Evolutionary conservation across 257 asterid genomes (phyloP).

Genomic region (Rhazya stricta): DNA sequence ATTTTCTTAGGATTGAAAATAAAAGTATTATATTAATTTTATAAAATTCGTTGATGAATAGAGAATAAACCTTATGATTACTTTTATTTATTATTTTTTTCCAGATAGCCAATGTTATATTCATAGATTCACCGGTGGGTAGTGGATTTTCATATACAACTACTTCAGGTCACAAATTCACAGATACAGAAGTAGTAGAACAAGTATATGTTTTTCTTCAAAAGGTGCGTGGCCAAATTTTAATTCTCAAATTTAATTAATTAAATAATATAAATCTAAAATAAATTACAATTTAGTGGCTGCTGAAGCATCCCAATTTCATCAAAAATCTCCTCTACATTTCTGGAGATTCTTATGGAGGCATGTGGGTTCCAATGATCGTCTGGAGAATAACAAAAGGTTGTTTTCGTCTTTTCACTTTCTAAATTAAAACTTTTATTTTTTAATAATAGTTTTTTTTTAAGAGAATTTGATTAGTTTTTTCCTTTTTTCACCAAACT

Average conservation of each 20-base stretch:
- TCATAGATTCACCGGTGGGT: conserved; percentile 25
- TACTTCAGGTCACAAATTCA: conserved; percentile 1
- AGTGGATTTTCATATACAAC: conserved; percentile 32
- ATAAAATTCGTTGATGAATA: too few relatives aligned
- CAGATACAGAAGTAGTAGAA: conserved; percentile 13
- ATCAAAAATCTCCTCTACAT: conserved; percentile 34
- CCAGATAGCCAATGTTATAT: conserved; percentile 26
- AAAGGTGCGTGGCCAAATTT: too few relatives aligned
- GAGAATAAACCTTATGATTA: too few relatives aligned
- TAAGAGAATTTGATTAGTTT: neutral
- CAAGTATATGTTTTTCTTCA: conserved; percentile 14
- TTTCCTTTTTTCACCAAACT: neutral
- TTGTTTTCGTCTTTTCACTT: neutral
- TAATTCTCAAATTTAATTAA: neutral
- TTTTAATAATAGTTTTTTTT: neutral
- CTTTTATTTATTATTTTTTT: too few relatives aligned
- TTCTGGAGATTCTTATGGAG: conserved; percentile 58
- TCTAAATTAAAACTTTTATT: neutral
- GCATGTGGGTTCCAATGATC: conserved; percentile 37
- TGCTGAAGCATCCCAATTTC: conserved; percentile 38
- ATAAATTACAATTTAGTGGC: conserved; percentile 47
- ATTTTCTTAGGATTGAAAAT: too few relatives aligned
- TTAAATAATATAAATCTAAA: too few relatives aligned
- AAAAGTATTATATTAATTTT: too few relatives aligned
- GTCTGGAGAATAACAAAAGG: conserved; percentile 43